Base-by-base conservation (phyloP, 805 yeast genomes). In the Candida oleophila region DNA sequence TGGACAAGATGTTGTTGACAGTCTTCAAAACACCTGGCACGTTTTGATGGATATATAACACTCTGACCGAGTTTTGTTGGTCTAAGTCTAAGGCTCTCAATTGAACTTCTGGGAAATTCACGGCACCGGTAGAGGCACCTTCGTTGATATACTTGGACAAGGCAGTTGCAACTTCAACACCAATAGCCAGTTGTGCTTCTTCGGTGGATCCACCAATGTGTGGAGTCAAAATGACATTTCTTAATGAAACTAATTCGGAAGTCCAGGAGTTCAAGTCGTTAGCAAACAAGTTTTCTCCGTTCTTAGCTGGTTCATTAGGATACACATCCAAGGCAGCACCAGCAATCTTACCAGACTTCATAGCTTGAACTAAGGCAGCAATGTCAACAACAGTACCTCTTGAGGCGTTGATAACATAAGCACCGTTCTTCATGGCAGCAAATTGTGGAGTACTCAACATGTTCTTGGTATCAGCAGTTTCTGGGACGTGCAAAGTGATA, bases 201-300 rank as follows among this genome's bases (percentile, higher is more conserved):
- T 92, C 98, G 41, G 99, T 94, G 43, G 97, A 90, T 56, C 99
- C 99, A 73, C 99, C 99, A 58, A 94, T 94, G 66, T 94, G 99
- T 30, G 99, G 99, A 46, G 98, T 85, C 61, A 94, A 78, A 55
- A 94, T 90, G 51, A 92, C 82, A 71, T 94, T 94, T 73, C 91
- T 83, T 65, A 90, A 78, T 9, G 87, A 73, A 56, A 83, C 78
- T 58, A 94, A 79, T 65, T 91, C 97, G 30, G 88, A 75, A 52
- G 87, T 80, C 91, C 96, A 94, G 37, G 73, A 57, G 72, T 92
- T 92, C 64, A 94, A 78, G 37, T 78, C 78, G 65, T 86, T 78
- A 59, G 64, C 74, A 74, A 91, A 94, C 56, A 81, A 70, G 51
- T 80, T 83, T 53, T 85, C 89, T 61, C 99, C 99, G 63, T 94